These are phyloP conservation scores for Diaporthe vaccinii DNA, from an alignment of 2,329 filamentous ascomycete species.

Conservation along the genomic window DNA sequence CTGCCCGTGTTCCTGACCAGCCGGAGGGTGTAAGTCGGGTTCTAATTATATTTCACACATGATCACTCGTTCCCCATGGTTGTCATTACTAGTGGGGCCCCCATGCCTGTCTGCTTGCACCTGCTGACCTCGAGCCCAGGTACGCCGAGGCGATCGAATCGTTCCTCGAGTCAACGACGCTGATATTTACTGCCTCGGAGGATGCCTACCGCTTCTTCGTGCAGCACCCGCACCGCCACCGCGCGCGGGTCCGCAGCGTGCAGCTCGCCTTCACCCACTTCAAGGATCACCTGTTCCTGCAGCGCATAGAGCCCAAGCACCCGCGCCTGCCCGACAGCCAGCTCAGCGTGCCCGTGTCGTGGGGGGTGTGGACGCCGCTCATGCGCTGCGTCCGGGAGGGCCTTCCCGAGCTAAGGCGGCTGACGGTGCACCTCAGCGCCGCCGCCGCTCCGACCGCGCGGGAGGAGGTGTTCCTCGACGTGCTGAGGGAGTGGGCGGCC, in stretches of 20 bases:
- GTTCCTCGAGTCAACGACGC: constrained; percentile 45
- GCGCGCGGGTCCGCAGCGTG: constrained; percentile 41
- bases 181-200: constrained; percentile 46
- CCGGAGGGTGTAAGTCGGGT: constrained; percentile 44
- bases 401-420: constrained; percentile 32
- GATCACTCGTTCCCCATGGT: background rate
- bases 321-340: constrained; percentile 24
- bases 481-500: constrained; percentile 32
- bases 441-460: background rate
- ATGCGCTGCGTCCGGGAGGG: constrained; percentile 34
- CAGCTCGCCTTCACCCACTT: constrained; percentile 44
- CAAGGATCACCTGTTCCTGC: constrained; percentile 46
- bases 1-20: constrained; percentile 45
- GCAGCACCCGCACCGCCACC: constrained; percentile 41
- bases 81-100: too few species aligned
- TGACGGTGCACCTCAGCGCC: constrained; percentile 24
- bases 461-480: constrained; percentile 30
- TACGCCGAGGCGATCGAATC: constrained; percentile 44
- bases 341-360: constrained; percentile 34
- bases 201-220: constrained; percentile 46
- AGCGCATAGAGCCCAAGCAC: constrained; percentile 35
- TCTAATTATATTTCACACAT: too few species aligned
- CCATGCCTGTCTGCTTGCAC: background rate
- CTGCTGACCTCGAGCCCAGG: constrained; percentile 31
- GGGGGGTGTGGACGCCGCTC: constrained; percentile 39